Evolutionary conservation across 495 filamentous ascomycete genomes (phyloP).

Genomic region (Penicillium soppii): DNA sequence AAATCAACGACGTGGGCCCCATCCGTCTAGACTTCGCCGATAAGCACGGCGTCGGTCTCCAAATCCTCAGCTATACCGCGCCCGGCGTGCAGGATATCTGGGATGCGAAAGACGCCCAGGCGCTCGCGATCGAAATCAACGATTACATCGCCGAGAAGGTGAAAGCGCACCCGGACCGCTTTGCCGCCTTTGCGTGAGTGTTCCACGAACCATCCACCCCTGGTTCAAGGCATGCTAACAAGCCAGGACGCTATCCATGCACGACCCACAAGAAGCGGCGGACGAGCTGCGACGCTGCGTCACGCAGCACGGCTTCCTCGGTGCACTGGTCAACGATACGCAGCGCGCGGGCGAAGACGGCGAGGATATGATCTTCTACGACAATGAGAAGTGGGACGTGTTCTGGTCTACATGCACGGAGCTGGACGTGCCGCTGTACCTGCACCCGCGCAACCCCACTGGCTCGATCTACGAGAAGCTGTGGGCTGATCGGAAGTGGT

Average conservation of each 20-base stretch:
- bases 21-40: slow-evolving; percentile 53
- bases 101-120: slow-evolving; percentile 45
- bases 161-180: slow-evolving; percentile 47
- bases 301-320: slow-evolving; percentile 55
- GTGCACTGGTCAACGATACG: slow-evolving; percentile 60
- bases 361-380: slow-evolving; percentile 60
- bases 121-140: slow-evolving; percentile 52
- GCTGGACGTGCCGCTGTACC: slow-evolving; percentile 63
- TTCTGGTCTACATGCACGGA: slow-evolving; percentile 58
- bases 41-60: slow-evolving; percentile 59
- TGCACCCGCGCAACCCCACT: slow-evolving; percentile 56
- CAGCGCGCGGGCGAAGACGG: slow-evolving; percentile 47
- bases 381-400: slow-evolving; percentile 51
- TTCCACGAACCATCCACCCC: neutral
- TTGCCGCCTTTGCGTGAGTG: slow-evolving; percentile 55
- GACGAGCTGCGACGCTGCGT: slow-evolving; percentile 56
- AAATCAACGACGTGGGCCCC: slow-evolving; percentile 51
- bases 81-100: slow-evolving; percentile 59
- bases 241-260: slow-evolving; percentile 50
- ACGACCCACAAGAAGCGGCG: slow-evolving; percentile 53
- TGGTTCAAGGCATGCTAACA: neutral
- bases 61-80: slow-evolving; percentile 55
- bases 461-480: slow-evolving; percentile 49
- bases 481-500: slow-evolving; percentile 50
- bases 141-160: slow-evolving; percentile 57